These are phyloP conservation scores for Nakataea oryzae DNA, from an alignment of 2,329 filamentous ascomycete species.

Conservation along the genomic window DNA sequence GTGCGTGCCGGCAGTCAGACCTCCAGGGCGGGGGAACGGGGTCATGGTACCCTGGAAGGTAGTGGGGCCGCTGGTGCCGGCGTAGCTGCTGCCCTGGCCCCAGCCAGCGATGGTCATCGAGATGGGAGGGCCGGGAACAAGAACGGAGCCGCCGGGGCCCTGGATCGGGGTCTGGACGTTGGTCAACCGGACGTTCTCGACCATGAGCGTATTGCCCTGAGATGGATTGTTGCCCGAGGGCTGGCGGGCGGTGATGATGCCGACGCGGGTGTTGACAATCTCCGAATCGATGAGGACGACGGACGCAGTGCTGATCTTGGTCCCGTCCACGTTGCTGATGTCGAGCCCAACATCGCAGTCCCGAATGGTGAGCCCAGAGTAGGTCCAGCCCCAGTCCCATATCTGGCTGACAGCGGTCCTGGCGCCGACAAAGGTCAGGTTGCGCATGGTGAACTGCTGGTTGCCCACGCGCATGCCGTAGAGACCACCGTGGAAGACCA, in stretches of 20 bases:
- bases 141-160: conserved; percentile 28
- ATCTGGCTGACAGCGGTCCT: conserved; percentile 60
- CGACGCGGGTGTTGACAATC: conserved; percentile 62
- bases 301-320: conserved; percentile 55
- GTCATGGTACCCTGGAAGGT: conserved; percentile 35
- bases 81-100: conserved; percentile 59
- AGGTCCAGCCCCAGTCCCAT: conserved; percentile 71
- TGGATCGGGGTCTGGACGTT: conserved; percentile 31
- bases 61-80: conserved; percentile 23
- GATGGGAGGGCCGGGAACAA: conserved; percentile 45
- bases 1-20: conserved; percentile 40
- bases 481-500: conserved; percentile 60
- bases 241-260: conserved; percentile 51
- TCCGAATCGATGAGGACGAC: conserved; percentile 65
- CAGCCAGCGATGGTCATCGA: conserved; percentile 46
- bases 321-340: conserved; percentile 39
- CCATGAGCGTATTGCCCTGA: conserved; percentile 31
- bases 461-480: conserved; percentile 48
- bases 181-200: conserved; percentile 36
- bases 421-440: conserved; percentile 54
- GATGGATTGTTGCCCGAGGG: conserved; percentile 21
- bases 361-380: conserved; percentile 54
- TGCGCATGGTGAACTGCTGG: conserved; percentile 63
- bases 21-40: conserved; percentile 35
- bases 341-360: conserved; percentile 57